Evolutionary conservation across 2,329 filamentous ascomycete genomes (phyloP).

Genomic region (Penicillium sp.): DNA sequence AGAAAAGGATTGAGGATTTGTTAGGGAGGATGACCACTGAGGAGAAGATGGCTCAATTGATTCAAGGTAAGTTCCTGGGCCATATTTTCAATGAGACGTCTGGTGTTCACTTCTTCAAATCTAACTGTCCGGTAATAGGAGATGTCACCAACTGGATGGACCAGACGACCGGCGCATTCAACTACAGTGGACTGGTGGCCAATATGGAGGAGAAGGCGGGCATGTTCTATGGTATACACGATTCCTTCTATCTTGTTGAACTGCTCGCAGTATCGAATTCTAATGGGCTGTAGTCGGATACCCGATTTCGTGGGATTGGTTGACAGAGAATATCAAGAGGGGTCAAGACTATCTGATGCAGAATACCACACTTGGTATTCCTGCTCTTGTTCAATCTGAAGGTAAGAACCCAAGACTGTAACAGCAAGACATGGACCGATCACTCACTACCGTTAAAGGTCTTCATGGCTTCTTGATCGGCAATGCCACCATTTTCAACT

Average conservation of each 20-base stretch:
- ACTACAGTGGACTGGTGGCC: slow-evolving; percentile 64
- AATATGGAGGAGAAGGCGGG: slow-evolving; percentile 67
- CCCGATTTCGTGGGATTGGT: slow-evolving; percentile 62
- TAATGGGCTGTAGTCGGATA: slow-evolving; percentile 56
- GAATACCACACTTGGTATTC: slow-evolving; percentile 68
- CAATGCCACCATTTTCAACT: slow-evolving; percentile 78
- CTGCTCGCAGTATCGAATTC: neutral
- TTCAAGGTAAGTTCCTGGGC: slow-evolving; percentile 49
- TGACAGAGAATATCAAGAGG: slow-evolving; percentile 61
- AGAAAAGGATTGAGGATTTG: slow-evolving; percentile 66
- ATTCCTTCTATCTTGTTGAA: neutral
- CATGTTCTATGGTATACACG: slow-evolving; percentile 57
- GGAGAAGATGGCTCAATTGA: slow-evolving; percentile 69
- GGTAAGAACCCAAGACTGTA: slow-evolving; percentile 36
- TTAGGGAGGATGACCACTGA: slow-evolving; percentile 71
- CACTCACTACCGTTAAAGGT: slow-evolving; percentile 9
- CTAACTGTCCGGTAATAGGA: slow-evolving; percentile 36
- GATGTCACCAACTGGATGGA: slow-evolving; percentile 75
- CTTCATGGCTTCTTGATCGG: slow-evolving; percentile 71
- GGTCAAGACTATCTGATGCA: slow-evolving; percentile 69
- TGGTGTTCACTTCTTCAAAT: neutral
- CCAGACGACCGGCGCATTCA: slow-evolving; percentile 64
- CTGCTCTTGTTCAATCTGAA: slow-evolving; percentile 71
- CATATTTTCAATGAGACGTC: neutral
- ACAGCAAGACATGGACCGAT: neutral